Base-by-base conservation (phyloP, 2,329 filamentous ascomycete genomes). In the Cladophialophora immunda region DNA sequence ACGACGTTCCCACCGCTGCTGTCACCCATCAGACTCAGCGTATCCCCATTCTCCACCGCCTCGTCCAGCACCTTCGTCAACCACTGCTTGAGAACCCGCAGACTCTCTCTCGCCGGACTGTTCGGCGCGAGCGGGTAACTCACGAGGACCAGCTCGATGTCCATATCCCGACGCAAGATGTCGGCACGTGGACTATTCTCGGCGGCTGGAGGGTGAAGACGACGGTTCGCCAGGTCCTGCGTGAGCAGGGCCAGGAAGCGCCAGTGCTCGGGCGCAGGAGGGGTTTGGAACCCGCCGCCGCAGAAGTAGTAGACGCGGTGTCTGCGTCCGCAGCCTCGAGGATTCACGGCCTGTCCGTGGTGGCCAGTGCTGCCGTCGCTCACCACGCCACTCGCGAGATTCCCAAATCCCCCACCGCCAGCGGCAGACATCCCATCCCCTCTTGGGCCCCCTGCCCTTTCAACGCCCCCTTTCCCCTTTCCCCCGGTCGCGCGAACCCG, bases 1-100 rank as follows among this genome's bases (percentile, higher is more conserved):
- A 81, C 79, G 3, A 88, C 77, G 66, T 88, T 88, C 0, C 81
- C 86, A 0, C 86, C 86, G 0, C 85, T 83, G 0, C 83, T 86
- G 62, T 88, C 86, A 0, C 86, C 86, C 0, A 81, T 82, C 1
- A 87, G 76, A 1, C 83, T 79, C 0, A 87, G 77, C 1, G 73
- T 77, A 62, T 86, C 81, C 2, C 75, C 75, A 0, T 75, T 75
- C 0, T 74, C 70, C 0, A 76, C 71, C 0, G 83, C 79, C n/a
- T 79, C 71, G 1, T 70, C 54, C 68, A 87, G 70, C 0, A 86
- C 66, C 0, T 72, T 72, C 0, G 75, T 74, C 66, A 87, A 85
- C 11, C 85, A 77, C 38, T 72, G 78, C 55, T 82, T 68, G 13
- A 87, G 79, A 27, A 77, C 75, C 0, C 85, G 84, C 32, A 88